Evolutionary conservation across 805 yeast genomes (phyloP), one percentile per base, ranked within the genome.

Genomic region (Monosporozyma unispora): DNA sequence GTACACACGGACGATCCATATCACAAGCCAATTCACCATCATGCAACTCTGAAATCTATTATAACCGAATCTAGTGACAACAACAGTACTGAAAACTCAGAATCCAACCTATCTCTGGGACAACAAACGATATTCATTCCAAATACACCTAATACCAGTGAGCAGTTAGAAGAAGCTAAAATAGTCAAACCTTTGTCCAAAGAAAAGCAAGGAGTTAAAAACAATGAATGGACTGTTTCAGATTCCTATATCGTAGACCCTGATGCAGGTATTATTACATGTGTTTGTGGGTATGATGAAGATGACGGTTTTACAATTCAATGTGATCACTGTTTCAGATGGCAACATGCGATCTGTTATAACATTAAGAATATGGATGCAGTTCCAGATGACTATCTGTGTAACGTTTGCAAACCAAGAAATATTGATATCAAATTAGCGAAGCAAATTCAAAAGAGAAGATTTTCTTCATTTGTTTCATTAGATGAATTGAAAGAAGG

Each of bases 291-390:
- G 1, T 81, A 74, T 57, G 86, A 81, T 50, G 95, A 87, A 52
- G 96, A 88, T 67, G 93, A 91, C 57, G 97, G 97, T 0, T 84
- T 87, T 60, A 90, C 95, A 22, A 86, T 93, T 53, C 98, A 93
- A 68, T 93, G 99, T 70, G 96, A 89, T 63, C 75, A 79, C 31
- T 90, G 98, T 66, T 82, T 78, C 65, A 79, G 96, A 53, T 90
- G 97, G 97, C 96, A 90, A 63, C 98, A 90, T 69, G 89, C 93
- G 25, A 73, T 79, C n/a, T 90, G 98, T 67, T 87, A 88, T 78
- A 84, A 84, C 7, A 87, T 86, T 50, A 73, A 73, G 43, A 78
- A 82, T 43, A 79, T 78, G 50, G 84, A 79, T 38, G 82, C 84
- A 46, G 95, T 82, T 0, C 96, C 96, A 0, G 96, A 88, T 49